Evolutionary conservation across 1,284 basidiomycete species (phyloP).

Genomic region (Mycena citricolor): DNA sequence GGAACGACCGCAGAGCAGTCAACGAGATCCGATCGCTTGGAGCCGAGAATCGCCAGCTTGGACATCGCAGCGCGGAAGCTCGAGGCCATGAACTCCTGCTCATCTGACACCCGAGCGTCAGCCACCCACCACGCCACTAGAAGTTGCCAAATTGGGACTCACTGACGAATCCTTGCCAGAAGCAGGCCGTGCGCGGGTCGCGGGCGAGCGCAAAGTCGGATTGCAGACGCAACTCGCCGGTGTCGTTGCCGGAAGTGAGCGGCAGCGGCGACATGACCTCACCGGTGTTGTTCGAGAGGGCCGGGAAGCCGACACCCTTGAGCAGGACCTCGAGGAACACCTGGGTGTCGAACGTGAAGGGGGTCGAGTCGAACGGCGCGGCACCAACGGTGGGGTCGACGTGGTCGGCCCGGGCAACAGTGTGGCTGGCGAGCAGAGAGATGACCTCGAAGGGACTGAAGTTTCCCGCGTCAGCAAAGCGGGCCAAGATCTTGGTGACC

Average conservation of each 20-base stretch:
- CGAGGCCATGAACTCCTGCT: constrained; percentile 4
- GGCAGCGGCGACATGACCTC: constrained; percentile 7
- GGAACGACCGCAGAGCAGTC: constrained; percentile 32
- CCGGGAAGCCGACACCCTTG: constrained; percentile 34
- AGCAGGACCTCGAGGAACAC: constrained; percentile 42
- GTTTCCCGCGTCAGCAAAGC: constrained; percentile 17
- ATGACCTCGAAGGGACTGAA: constrained; percentile 20
- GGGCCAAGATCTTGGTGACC: constrained; percentile 13
- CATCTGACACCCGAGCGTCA: neutral
- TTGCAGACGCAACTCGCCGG: constrained; percentile 29
- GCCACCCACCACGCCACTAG: neutral
- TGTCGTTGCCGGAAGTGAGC: constrained; percentile 18
- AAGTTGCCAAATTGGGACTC: neutral
- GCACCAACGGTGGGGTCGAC: constrained; percentile 9
- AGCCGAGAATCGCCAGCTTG: constrained; percentile 15
- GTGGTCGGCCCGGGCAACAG: constrained; percentile 11
- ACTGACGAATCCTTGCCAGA: constrained; percentile 29
- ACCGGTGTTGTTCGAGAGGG: constrained; percentile 5
- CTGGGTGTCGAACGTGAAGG: constrained; percentile 38
- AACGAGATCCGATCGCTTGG: constrained; percentile 24
- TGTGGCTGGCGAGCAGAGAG: constrained; percentile 16
- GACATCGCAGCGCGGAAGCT: constrained; percentile 17
- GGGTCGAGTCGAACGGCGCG: constrained; percentile 35
- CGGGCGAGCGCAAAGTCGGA: constrained; percentile 27
- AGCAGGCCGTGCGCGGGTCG: constrained; percentile 28